Conservation (phyloP, 108 stramenopile species). For the Skeletonema menzelii region DNA sequence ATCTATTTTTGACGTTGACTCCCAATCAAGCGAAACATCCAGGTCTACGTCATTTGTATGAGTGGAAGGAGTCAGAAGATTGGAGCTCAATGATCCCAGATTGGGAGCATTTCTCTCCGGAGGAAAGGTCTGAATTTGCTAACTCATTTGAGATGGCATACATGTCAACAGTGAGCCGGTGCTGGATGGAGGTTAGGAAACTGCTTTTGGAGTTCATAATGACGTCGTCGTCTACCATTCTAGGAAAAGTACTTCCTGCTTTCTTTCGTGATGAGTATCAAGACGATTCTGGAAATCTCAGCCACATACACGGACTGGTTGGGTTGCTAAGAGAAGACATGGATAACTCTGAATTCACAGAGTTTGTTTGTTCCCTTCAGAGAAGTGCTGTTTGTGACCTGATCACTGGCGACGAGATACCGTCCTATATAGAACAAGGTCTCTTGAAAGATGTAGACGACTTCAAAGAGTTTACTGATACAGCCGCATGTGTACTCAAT, state of each 20-base stretch:
- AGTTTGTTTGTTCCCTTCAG: constrained; percentile 3
- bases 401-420: not conserved
- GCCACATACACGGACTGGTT: constrained; percentile 20
- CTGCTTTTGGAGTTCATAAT: constrained; percentile 10
- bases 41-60: not conserved
- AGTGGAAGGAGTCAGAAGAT: not conserved
- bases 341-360: not conserved
- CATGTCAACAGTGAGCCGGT: not conserved
- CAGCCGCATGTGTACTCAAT: not conserved
- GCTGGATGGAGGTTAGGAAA: constrained; percentile 17
- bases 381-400: not conserved
- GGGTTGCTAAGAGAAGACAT: not conserved
- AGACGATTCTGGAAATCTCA: constrained; percentile 8
- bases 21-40: constrained; percentile 10
- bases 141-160: constrained; percentile 20
- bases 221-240: not conserved
- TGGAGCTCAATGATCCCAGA: constrained; percentile 9
- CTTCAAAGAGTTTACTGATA: not conserved
- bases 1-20: constrained; percentile 18
- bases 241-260: not conserved
- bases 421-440: not conserved
- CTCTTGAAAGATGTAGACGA: not conserved
- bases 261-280: constrained; percentile 28
- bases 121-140: not conserved
- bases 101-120: not conserved